Evolutionary conservation across 441 rosid genomes (phyloP), one percentile per base, ranked within the genome.

Genomic region (Erysimum cheiri): DNA sequence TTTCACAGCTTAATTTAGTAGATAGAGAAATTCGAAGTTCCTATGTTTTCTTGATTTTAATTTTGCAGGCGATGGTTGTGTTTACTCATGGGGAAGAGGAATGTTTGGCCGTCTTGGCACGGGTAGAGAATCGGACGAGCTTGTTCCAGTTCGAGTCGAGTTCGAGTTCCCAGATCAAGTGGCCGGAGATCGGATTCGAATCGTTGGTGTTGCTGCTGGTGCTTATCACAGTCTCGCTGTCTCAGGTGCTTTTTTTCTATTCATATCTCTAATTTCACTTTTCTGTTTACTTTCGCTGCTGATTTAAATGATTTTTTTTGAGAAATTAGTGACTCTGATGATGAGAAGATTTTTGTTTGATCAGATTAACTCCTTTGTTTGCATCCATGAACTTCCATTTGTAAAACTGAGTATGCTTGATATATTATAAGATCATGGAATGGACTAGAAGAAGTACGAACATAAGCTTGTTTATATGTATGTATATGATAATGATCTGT

Each of bases 51-150:
- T 55, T 5, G 22, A 9, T 15, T 47, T 29, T 15, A 3, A 8
- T 22, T 56, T 41, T 37, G 8, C 68, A 93, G 98, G 94, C 68
- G 93, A 87, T 78, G 96, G 97, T 14, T 46, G 73, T 54, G 94
- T 91, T 76, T 88, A 82, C 77, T 71, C 98, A 0, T 93, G 97
- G 98, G 97, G 98, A 55, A 89, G 91, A 84, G 98, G 96, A 69
- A 88, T 84, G 85, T 91, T 93, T 68, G 98, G 98, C 37, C 86
- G 98, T 56, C 86, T 91, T 1, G 97, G 98, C 31, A 91, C 74
- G 0, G 96, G 90, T 44, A 81, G 82, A 7, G 97, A 91, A 60
- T 44, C 81, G 4, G 98, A 93, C 64, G 93, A 82, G 81, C 84
- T 80, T 75, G 80, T 54, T 64, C 96, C 97, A 4, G 88, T 78